These are phyloP conservation scores for Prunella vulgaris DNA, from an alignment of 257 asterid species.

Conservation along the genomic window DNA sequence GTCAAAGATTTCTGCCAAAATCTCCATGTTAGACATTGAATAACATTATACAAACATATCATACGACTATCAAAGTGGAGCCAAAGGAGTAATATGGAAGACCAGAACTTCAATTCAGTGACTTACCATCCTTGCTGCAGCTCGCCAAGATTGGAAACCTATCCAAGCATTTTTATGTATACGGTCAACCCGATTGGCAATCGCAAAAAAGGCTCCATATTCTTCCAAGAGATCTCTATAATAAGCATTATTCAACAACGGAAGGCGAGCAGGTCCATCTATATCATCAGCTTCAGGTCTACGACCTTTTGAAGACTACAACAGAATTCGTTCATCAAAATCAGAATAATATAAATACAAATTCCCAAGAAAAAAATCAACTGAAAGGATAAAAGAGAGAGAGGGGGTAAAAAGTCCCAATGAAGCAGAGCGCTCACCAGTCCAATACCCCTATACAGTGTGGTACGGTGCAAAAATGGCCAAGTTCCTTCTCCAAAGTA, in stretches of 20 bases:
- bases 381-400: too few species aligned
- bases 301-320: constrained; percentile 66
- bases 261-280: constrained; percentile 82
- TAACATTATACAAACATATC: neutral
- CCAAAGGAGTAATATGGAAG: neutral
- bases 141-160: constrained; percentile 98
- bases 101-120: too few species aligned
- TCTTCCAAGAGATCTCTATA: constrained; percentile 79
- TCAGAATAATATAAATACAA: constrained; percentile 11
- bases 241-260: constrained; percentile 55
- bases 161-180: constrained; percentile 95
- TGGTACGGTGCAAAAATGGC: constrained; percentile 78
- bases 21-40: constrained; percentile 7
- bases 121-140: constrained; percentile 70
- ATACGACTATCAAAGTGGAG: neutral
- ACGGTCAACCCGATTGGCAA: constrained; percentile 86
- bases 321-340: constrained; percentile 25
- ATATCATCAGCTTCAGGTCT: constrained; percentile 80
- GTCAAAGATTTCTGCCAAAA: constrained; percentile 65
- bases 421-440: constrained; percentile 43
- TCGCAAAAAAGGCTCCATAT: constrained; percentile 80
- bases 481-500: constrained; percentile 82
- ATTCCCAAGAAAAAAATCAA: neutral
- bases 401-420: neutral
- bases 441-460: constrained; percentile 86